Conservation (phyloP, 129 eudicot genomes). For the Erigeron canadensis region DNA sequence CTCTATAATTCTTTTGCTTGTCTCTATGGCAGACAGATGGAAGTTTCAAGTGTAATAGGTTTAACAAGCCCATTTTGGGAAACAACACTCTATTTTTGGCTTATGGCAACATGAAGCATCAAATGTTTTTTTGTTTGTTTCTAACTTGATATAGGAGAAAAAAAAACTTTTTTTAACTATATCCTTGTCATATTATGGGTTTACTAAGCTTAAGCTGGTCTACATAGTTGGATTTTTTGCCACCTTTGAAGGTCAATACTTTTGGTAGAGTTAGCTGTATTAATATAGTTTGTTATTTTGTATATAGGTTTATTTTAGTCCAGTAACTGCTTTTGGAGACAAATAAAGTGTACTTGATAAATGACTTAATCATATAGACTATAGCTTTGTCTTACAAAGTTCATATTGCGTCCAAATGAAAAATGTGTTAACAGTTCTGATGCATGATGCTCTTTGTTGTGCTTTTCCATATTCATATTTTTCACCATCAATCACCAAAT, state of each 20-base stretch:
- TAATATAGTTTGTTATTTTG: slow-evolving; percentile 1
- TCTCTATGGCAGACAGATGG: neutral
- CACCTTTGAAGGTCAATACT: slow-evolving; percentile 3
- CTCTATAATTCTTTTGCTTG: neutral
- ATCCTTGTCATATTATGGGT: slow-evolving; percentile 2
- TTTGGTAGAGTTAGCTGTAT: neutral
- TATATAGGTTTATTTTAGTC: slow-evolving; percentile 8
- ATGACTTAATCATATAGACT: neutral
- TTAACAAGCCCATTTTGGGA: slow-evolving; percentile 7
- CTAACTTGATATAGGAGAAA: slow-evolving; percentile 10
- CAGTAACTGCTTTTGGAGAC: slow-evolving; percentile 16
- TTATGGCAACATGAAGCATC: slow-evolving; percentile 21
- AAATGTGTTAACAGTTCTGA: too few species aligned
- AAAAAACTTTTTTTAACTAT: neutral
- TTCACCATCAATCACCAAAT: too few species aligned
- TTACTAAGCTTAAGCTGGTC: neutral
- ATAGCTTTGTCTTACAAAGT: too few species aligned
- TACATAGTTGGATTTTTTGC: neutral
- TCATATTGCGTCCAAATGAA: too few species aligned
- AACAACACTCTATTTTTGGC: slow-evolving; percentile 13
- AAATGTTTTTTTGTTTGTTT: slow-evolving; percentile 23
- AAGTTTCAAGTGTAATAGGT: slow-evolving; percentile 21
- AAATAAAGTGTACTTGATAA: neutral
- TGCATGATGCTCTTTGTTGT: too few species aligned
- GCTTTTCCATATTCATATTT: too few species aligned